These are phyloP conservation scores for Hypoxylon lenormandii DNA, from an alignment of 495 filamentous ascomycete species.

Conservation along the genomic window DNA sequence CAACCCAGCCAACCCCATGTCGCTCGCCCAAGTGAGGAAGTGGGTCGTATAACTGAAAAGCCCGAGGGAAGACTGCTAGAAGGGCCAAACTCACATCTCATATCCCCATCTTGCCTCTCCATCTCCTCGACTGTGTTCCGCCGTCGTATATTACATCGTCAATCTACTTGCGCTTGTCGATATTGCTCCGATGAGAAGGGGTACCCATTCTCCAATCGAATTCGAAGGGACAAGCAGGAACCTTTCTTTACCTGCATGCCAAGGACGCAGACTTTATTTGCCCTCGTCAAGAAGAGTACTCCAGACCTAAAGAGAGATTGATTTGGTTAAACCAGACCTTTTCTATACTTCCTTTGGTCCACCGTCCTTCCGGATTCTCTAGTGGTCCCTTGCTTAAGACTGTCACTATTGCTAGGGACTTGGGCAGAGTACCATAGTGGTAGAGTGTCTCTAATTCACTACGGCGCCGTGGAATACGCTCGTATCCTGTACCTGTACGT, in stretches of 20 bases:
- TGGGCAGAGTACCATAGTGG: constrained; percentile 34
- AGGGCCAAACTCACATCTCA: constrained; percentile 44
- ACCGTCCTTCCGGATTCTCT: constrained; percentile 50
- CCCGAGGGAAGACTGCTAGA: constrained; percentile 39
- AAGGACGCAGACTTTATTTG: constrained; percentile 51
- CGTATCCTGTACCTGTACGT: constrained; percentile 46
- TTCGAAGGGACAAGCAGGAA: constrained; percentile 47
- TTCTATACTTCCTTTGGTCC: constrained; percentile 53
- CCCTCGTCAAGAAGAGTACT: constrained; percentile 44
- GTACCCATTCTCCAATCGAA: constrained; percentile 49
- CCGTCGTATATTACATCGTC: constrained; percentile 51
- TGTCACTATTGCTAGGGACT: constrained; percentile 43
- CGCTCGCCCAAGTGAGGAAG: constrained; percentile 43
- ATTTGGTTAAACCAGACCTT: constrained; percentile 50
- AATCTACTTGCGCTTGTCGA: constrained; percentile 51
- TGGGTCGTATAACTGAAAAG: constrained; percentile 49
- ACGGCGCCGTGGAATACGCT: constrained; percentile 40
- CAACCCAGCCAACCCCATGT: constrained; percentile 43
- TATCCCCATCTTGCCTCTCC: constrained; percentile 40
- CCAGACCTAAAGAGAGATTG: constrained; percentile 48
- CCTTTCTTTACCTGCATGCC: constrained; percentile 50
- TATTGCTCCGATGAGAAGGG: constrained; percentile 49
- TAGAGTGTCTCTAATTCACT: constrained; percentile 39
- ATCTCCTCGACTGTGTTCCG: constrained; percentile 44
- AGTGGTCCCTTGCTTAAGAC: constrained; percentile 45